phyloP scores from a whole-genome alignment of 305 asterid genomes.

The Withania somnifera region DNA sequence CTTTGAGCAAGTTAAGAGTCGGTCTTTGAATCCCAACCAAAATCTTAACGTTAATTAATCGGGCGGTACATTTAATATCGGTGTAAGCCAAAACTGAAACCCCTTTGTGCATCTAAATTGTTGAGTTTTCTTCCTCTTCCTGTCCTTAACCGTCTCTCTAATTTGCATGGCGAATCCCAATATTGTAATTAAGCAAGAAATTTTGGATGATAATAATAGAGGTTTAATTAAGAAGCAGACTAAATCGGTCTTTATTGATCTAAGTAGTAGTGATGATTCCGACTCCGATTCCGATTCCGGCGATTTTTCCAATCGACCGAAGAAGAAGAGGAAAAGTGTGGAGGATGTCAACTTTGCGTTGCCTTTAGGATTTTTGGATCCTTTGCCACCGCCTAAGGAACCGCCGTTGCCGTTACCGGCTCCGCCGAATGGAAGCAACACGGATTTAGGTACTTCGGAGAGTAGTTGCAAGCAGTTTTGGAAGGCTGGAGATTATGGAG shows the following conservation, averaged over 20 bases:
- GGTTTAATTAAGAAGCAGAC: background rate
- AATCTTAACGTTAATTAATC: background rate
- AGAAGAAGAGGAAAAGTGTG: constrained; percentile 30
- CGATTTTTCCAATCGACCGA: constrained; percentile 10
- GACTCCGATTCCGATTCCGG: constrained; percentile 11
- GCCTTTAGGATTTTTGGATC: constrained; percentile 71
- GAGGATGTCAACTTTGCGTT: constrained; percentile 26
- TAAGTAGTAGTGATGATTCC: constrained; percentile 17
- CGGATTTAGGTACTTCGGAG: background rate
- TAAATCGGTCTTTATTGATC: constrained; percentile 8
- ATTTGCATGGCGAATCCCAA: background rate
- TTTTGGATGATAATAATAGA: background rate
- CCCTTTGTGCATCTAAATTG: background rate
- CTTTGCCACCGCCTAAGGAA: constrained; percentile 30
- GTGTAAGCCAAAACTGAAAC: background rate
- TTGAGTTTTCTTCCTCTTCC: background rate
- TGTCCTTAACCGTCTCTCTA: background rate
- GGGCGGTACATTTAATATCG: background rate
- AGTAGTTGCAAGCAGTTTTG: constrained; percentile 52
- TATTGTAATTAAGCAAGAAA: background rate
- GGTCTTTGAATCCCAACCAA: background rate
- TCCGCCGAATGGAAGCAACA: constrained; percentile 8
- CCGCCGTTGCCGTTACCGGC: constrained; percentile 20
- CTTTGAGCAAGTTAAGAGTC: no score
- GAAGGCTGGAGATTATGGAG: constrained; percentile 90